These are phyloP conservation scores for Yarrowia galli DNA, from an alignment of 1,139 yeast species.

Conservation along the genomic window DNA sequence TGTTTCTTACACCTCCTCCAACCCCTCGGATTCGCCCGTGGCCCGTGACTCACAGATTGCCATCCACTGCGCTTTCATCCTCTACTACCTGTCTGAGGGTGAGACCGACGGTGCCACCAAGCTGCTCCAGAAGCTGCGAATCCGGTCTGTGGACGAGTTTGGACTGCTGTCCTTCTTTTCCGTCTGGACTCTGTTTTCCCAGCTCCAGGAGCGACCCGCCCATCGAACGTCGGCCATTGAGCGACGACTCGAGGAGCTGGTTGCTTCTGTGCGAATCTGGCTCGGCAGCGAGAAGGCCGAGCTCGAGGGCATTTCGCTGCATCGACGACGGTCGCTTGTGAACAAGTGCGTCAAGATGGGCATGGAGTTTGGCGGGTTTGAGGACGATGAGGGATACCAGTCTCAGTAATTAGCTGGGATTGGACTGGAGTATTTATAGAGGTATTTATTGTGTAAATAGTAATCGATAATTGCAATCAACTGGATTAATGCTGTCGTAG, in stretches of 20 bases:
- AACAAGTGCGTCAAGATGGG: conserved; percentile 49
- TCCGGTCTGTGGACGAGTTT: conserved; percentile 45
- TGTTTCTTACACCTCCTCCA: conserved; percentile 39
- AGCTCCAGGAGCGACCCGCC: conserved; percentile 40
- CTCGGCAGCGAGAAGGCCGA: conserved; percentile 52
- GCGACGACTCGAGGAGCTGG: conserved; percentile 44
- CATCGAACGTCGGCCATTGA: conserved; percentile 37
- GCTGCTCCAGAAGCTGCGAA: conserved; percentile 43
- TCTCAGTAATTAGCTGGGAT: background rate
- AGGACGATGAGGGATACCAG: conserved; percentile 46
- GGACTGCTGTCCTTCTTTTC: conserved; percentile 52
- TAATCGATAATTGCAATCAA: conserved; percentile 7
- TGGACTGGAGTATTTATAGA: conserved; percentile 22
- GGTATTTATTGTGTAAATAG: conserved; percentile 37
- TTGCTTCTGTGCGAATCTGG: conserved; percentile 51
- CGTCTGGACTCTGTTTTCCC: conserved; percentile 43
- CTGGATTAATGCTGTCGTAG: background rate
- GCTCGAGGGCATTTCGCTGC: conserved; percentile 47
- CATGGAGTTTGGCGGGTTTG: conserved; percentile 48
- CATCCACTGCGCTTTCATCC: conserved; percentile 46
- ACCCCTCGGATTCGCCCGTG: conserved; percentile 40
- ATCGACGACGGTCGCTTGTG: conserved; percentile 48
- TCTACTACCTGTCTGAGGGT: conserved; percentile 43
- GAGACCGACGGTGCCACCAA: conserved; percentile 43
- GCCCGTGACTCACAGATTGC: conserved; percentile 47